Evolutionary conservation across 2,329 filamentous ascomycete species (phyloP), one percentile per base, ranked within the genome.

Genomic region (Xylariaceae sp.): DNA sequence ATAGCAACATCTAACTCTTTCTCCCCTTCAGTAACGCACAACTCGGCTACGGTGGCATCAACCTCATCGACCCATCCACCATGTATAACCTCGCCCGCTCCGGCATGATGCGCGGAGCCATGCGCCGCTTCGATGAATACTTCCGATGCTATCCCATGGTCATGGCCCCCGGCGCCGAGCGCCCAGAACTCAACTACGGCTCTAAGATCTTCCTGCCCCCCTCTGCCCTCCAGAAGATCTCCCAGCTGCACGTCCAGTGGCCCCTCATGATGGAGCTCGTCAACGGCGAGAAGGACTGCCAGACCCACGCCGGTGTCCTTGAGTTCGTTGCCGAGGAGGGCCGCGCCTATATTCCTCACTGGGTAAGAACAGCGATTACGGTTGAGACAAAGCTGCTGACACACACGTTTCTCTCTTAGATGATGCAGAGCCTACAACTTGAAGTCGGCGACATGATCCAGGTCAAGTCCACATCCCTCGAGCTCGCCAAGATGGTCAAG

Each of bases 301-400:
- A 87, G 66, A 94, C 92, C 22, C 94, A 99, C 70, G 91, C 89
- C 5, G 94, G 94, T 75, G 94, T 99, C 17, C 72, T 99, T 56
- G 94, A 99, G 70, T 99, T 99, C 66, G 94, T 96, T 49, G 94
- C 94, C 4, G 94, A 99, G 66, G 94, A 99, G 70, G 94, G 94
- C 44, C 88, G 94, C 67, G 90, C 95, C 47, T 99, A 99, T 71
- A 78, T 99, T 53, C 94, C 94, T 31, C 90, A 91, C 69, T 99
- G 94, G 92, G 88, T 91, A 73, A 56, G 78, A 70, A 52, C 1
- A 4, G 12, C 10, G 7, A 36, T 27, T 27, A 27, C 22, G 22
- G 22, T 5, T 7, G 7, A 27, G 7, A 27, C 22, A 27, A 4
- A 5, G 22, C 4, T 27, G 22, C 22, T 27, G 7, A 27, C 22